phyloP scores from a whole-genome alignment of 768 basidiomycete species.

The Leccinum subtestaceum region DNA sequence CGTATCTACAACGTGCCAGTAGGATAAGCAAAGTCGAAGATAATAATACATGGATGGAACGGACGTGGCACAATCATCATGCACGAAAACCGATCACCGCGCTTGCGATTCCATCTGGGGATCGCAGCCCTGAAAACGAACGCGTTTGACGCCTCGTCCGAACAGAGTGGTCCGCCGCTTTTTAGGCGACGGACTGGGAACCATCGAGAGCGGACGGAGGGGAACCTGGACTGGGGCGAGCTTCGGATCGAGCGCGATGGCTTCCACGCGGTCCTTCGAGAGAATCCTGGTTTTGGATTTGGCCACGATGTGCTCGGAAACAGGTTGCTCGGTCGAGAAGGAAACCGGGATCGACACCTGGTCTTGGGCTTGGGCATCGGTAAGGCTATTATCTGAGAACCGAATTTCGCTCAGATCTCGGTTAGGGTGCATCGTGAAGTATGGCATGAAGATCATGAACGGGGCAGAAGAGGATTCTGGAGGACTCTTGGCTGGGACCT shows the following conservation, averaged over 20 bases:
- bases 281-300: conserved; percentile 20
- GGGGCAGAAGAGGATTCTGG: conserved; percentile 18
- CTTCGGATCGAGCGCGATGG: conserved; percentile 31
- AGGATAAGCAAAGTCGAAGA: not conserved
- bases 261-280: conserved; percentile 25
- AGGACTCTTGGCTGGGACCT: conserved; percentile 9
- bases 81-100: conserved; percentile 4
- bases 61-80: not conserved
- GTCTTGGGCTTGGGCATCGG: not conserved
- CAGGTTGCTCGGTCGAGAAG: not conserved
- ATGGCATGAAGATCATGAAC: conserved; percentile 10
- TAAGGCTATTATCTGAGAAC: not conserved
- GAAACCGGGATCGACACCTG: not conserved
- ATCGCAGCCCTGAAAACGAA: not conserved
- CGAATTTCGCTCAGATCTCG: not conserved
- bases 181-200: conserved; percentile 14
- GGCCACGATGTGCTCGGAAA: conserved; percentile 12
- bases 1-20: not conserved
- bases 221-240: conserved; percentile 33
- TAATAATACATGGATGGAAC: not conserved
- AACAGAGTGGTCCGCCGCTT: conserved; percentile 19
- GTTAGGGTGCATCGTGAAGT: conserved; percentile 12
- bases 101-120: not conserved
- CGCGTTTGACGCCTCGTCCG: conserved; percentile 17
- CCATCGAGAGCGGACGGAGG: conserved; percentile 30